These are phyloP conservation scores for Lepidium didymum DNA, from an alignment of 345 rosid species.

Conservation along the genomic window DNA sequence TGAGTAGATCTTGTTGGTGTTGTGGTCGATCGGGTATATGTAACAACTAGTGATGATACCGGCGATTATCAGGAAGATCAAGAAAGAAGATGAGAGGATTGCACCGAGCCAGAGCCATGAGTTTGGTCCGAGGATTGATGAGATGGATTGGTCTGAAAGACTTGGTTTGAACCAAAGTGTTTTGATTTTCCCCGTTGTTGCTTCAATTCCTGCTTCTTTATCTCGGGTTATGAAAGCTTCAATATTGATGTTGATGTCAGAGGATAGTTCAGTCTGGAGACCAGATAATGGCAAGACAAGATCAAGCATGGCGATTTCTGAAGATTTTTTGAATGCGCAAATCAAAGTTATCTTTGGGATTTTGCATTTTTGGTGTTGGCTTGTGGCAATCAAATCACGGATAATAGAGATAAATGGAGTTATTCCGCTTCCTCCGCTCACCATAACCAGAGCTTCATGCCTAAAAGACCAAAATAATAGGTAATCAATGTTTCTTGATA, in stretches of 20 bases:
- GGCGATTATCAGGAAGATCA: slow-evolving; percentile 44
- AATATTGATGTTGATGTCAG: slow-evolving; percentile 38
- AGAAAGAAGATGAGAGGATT: slow-evolving; percentile 56
- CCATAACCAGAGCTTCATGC: slow-evolving; percentile 68
- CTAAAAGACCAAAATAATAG: slow-evolving; percentile 21
- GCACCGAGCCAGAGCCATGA: slow-evolving; percentile 72
- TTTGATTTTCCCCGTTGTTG: slow-evolving; percentile 16
- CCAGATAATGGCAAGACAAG: slow-evolving; percentile 50
- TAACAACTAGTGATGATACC: slow-evolving; percentile 54
- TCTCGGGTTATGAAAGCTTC: slow-evolving; percentile 78
- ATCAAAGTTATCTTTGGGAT: slow-evolving; percentile 47
- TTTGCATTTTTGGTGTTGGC: slow-evolving; percentile 27
- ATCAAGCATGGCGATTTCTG: slow-evolving; percentile 61
- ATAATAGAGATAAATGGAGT: slow-evolving; percentile 79
- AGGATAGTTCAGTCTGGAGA: slow-evolving; percentile 23
- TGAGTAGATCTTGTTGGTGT: slow-evolving; percentile 34
- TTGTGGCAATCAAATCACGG: slow-evolving; percentile 45
- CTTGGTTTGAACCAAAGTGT: slow-evolving; percentile 53
- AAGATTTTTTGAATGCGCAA: slow-evolving; percentile 49
- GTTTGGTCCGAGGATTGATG: slow-evolving; percentile 57
- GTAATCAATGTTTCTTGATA: neutral
- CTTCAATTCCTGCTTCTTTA: slow-evolving; percentile 23
- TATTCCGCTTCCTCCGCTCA: slow-evolving; percentile 91
- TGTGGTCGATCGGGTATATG: slow-evolving; percentile 51
- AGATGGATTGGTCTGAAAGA: slow-evolving; percentile 40